phyloP scores from a whole-genome alignment of 208 protist species.

The Leishmania major region DNA sequence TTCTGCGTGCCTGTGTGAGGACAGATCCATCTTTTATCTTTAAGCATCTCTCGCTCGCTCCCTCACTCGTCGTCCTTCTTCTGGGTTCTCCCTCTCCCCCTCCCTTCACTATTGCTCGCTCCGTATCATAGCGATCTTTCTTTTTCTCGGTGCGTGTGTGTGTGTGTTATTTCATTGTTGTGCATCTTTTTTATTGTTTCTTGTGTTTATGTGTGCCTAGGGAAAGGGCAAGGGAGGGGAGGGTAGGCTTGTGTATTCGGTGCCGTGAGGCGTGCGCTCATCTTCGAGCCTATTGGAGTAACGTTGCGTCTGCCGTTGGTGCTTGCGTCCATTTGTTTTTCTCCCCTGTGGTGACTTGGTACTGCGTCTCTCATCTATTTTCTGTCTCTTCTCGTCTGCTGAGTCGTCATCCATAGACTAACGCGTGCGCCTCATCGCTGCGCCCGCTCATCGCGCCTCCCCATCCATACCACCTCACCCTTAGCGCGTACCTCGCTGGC shows the following conservation, averaged over 20 bases:
- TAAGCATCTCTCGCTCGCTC: not conserved
- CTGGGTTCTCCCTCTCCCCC: not conserved
- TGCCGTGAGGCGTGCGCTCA: not conserved
- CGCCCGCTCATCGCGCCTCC: not conserved
- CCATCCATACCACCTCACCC: not conserved
- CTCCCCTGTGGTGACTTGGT: not conserved
- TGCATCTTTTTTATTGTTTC: not conserved
- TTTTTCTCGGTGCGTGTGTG: not conserved
- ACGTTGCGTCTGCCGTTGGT: not conserved
- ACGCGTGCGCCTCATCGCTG: not conserved
- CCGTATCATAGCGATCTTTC: not conserved
- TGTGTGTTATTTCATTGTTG: no score
- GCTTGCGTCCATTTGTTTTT: not conserved
- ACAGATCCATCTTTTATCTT: not conserved
- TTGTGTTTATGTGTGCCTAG: not conserved
- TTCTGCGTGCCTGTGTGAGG: not conserved
- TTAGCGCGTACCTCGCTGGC: not conserved
- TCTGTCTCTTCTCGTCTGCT: not conserved
- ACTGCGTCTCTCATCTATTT: not conserved
- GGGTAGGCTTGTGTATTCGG: not conserved
- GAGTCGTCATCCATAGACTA: not conserved
- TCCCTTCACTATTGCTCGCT: not conserved
- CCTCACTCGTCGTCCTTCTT: not conserved
- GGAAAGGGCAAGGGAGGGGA: not conserved
- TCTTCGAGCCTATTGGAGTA: not conserved